phyloP scores from a whole-genome alignment of 768 basidiomycete genomes.

The Cystobasidium onofrii region DNA sequence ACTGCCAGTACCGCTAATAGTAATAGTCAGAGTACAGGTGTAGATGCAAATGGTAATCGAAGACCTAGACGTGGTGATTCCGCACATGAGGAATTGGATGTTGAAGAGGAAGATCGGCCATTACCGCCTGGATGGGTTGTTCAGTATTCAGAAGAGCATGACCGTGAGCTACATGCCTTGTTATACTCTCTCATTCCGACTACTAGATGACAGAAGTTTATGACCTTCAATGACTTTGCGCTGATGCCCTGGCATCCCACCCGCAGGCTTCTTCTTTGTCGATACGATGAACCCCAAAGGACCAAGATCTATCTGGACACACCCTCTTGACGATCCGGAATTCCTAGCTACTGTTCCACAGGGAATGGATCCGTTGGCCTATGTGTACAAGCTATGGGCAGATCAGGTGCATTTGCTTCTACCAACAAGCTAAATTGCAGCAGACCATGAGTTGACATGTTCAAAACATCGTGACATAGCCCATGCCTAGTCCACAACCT shows the following conservation, averaged over 20 bases:
- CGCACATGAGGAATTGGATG: not conserved
- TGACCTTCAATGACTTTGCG: too few species aligned
- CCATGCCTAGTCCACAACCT: conserved; percentile 5
- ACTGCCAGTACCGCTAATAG: not conserved
- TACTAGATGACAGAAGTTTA: not conserved
- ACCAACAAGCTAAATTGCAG: not conserved
- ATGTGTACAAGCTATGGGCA: conserved; percentile 16
- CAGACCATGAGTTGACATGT: not conserved
- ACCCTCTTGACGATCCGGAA: conserved; percentile 26
- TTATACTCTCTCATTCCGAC: not conserved
- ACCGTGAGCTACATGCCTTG: too few species aligned
- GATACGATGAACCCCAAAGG: conserved; percentile 13
- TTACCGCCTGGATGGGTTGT: conserved; percentile 25
- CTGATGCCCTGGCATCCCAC: too few species aligned
- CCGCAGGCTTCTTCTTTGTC: conserved; percentile 20
- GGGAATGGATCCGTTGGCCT: conserved; percentile 13
- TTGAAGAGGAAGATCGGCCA: conserved; percentile 20
- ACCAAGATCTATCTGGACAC: conserved; percentile 15
- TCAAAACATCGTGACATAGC: not conserved
- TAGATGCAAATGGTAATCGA: not conserved
- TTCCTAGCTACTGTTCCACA: not conserved
- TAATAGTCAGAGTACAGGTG: not conserved
- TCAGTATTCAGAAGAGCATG: conserved; percentile 5
- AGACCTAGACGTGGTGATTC: not conserved
- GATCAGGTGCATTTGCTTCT: not conserved